These are phyloP conservation scores for Camelina hispida DNA, from an alignment of 345 rosid species.

Conservation along the genomic window DNA sequence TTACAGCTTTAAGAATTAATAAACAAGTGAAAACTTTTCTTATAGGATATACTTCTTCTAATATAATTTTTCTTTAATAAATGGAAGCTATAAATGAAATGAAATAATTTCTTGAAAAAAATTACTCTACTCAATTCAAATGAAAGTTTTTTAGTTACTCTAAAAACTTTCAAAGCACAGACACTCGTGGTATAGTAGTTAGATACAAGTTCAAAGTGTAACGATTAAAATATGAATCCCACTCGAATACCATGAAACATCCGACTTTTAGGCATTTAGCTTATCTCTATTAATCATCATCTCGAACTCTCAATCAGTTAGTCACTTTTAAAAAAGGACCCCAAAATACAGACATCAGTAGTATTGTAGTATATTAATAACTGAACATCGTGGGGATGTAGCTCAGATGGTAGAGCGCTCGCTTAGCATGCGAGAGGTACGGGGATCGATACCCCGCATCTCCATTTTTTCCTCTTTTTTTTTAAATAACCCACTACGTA, in stretches of 20 bases:
- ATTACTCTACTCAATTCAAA: no score
- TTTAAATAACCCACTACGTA: no score
- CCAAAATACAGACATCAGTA: neutral
- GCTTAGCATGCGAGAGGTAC: slow-evolving; percentile 86
- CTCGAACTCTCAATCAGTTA: neutral
- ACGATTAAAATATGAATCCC: neutral
- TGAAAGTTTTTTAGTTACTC: no score
- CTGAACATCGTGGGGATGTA: slow-evolving; percentile 52
- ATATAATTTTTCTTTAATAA: no score
- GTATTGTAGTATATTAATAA: neutral
- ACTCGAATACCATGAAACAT: neutral
- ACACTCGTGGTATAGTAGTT: neutral
- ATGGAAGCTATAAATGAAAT: no score
- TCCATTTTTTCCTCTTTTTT: slow-evolving; percentile 33
- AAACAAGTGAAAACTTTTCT: no score
- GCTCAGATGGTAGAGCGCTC: slow-evolving; percentile 90
- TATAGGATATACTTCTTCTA: no score
- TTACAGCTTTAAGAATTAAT: no score
- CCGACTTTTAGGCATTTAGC: neutral
- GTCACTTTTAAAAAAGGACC: neutral
- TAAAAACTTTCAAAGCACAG: no score
- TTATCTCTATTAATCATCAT: neutral
- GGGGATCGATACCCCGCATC: slow-evolving; percentile 81
- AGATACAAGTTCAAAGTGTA: neutral
- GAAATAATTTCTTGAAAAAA: no score